Conservation (phyloP, 768 basidiomycete species). For the Wakefieldia striispora region DNA sequence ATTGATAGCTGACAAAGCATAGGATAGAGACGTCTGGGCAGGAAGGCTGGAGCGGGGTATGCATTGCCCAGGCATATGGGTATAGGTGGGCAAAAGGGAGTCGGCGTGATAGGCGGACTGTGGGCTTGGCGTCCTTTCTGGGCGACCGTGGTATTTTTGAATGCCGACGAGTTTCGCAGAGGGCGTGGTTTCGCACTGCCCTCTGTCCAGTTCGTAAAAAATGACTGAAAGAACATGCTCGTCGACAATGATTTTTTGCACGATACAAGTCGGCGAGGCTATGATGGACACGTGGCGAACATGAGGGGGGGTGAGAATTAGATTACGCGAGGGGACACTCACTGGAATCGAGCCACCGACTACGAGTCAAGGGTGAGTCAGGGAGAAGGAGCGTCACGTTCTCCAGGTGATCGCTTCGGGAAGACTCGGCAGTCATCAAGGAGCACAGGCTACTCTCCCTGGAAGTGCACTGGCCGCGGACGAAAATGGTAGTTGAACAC, state of each 20-base stretch:
- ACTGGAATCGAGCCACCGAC: conserved; percentile 72
- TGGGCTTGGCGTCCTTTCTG: conserved; percentile 29
- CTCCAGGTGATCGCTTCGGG: conserved; percentile 44
- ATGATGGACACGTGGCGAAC: conserved; percentile 31
- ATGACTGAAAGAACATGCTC: conserved; percentile 59
- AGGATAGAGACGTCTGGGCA: conserved; percentile 41
- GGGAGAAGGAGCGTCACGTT: conserved; percentile 58
- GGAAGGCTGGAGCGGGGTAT: conserved; percentile 33
- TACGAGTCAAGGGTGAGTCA: conserved; percentile 62
- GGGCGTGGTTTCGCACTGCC: conserved; percentile 47
- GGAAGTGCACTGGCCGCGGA: conserved; percentile 47
- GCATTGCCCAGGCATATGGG: conserved; percentile 33
- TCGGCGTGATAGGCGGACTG: conserved; percentile 30
- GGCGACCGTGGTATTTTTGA: conserved; percentile 37
- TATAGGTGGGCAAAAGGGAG: conserved; percentile 30
- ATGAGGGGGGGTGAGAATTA: conserved; percentile 15
- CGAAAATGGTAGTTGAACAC: conserved; percentile 61
- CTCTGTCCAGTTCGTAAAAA: conserved; percentile 67
- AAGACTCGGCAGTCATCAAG: conserved; percentile 42
- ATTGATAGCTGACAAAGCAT: conserved; percentile 40
- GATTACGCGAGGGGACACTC: conserved; percentile 31
- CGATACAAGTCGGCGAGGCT: conserved; percentile 56
- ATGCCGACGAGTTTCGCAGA: conserved; percentile 59
- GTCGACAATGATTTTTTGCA: conserved; percentile 70
- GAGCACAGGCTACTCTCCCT: conserved; percentile 48